Conservation (phyloP, 768 basidiomycete genomes). For the Pulveroboletus frians region DNA sequence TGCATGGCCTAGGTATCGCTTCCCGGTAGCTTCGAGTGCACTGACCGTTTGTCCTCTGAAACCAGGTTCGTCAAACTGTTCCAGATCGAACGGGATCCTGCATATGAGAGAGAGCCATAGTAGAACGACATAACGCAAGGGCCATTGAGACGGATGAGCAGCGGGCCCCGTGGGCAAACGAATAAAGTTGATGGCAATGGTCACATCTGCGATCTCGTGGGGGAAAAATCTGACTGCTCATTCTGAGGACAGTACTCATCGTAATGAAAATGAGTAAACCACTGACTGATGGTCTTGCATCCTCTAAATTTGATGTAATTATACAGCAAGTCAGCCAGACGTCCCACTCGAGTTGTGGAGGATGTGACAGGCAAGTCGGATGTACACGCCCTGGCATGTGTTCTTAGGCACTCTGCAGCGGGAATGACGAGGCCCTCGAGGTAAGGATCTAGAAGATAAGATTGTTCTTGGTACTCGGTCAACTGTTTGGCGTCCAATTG, state of each 20-base stretch:
- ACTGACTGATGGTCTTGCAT: slow-evolving; percentile 85
- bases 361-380: slow-evolving; percentile 21
- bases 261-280: slow-evolving; percentile 2
- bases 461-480: slow-evolving; percentile 86
- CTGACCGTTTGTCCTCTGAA: slow-evolving; percentile 49
- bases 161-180: slow-evolving; percentile 41
- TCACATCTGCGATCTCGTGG: slow-evolving; percentile 80
- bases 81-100: slow-evolving; percentile 89
- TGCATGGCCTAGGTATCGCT: slow-evolving; percentile 52
- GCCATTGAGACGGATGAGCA: slow-evolving; percentile 55
- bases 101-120: slow-evolving; percentile 94
- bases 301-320: slow-evolving; percentile 83
- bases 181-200: slow-evolving; percentile 66
- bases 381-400: slow-evolving; percentile 42
- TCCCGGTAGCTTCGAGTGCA: slow-evolving; percentile 55
- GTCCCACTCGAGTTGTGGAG: slow-evolving; percentile 40
- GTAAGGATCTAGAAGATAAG: slow-evolving; percentile 87
- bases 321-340: slow-evolving; percentile 64
- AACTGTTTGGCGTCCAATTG: slow-evolving; percentile 45
- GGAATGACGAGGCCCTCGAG: slow-evolving; percentile 77
- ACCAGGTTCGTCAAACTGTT: slow-evolving; percentile 70
- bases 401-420: slow-evolving; percentile 59
- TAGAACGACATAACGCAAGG: slow-evolving; percentile 75
- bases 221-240: slow-evolving; percentile 85
- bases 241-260: slow-evolving; percentile 15